Conservation (phyloP, 306 rosid species). For the Inga leiocalycina region DNA sequence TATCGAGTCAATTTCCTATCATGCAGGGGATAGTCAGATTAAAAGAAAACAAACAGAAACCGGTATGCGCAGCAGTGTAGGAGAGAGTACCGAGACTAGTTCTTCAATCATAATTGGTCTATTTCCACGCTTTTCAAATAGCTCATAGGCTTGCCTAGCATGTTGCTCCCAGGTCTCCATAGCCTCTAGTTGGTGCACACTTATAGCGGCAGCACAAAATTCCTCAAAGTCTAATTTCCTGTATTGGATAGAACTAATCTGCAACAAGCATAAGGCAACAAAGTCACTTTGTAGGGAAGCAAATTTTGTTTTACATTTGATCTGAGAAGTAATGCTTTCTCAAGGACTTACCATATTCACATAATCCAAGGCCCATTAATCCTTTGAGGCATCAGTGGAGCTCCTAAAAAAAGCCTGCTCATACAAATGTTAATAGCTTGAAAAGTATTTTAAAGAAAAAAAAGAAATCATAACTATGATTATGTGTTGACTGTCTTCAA, state of each 20-base stretch:
- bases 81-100: conserved; percentile 55
- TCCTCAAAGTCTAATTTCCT: conserved; percentile 63
- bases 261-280: conserved; percentile 10
- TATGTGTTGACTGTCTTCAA: conserved; percentile 51
- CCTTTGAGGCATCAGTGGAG: conserved; percentile 63
- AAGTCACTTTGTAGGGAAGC: background rate
- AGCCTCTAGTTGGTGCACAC: conserved; percentile 63
- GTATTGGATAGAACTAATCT: conserved; percentile 57
- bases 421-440: conserved; percentile 14
- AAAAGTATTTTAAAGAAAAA: background rate
- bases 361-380: conserved; percentile 52
- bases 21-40: background rate
- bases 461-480: background rate
- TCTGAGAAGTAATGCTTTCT: background rate
- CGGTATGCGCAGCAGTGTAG: background rate
- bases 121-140: conserved; percentile 65
- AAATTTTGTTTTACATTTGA: background rate
- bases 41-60: background rate
- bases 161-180: conserved; percentile 62
- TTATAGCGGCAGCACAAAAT: conserved; percentile 60
- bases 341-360: conserved; percentile 46
- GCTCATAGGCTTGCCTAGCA: conserved; percentile 61
- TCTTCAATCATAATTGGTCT: conserved; percentile 66
- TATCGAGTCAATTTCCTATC: background rate
- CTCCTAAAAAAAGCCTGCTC: conserved; percentile 47